Conservation (phyloP, 2,329 filamentous ascomycete genomes). For the Talaromyces sp. region DNA sequence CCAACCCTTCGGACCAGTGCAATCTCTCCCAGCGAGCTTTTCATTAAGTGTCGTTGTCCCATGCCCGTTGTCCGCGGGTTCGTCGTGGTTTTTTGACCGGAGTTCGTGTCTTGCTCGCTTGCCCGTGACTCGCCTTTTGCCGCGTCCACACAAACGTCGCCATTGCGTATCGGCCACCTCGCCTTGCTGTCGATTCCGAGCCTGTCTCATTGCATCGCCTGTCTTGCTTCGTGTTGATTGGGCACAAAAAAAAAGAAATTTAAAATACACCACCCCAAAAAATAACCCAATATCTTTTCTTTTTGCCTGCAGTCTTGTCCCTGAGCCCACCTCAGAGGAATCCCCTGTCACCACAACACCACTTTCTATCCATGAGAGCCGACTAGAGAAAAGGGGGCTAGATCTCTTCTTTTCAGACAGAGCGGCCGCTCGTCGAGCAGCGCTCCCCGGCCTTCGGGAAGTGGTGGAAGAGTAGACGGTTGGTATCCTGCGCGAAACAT, state of each 20-base stretch:
- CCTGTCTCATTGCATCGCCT: background rate
- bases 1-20: conserved; percentile 18
- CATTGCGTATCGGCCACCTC: background rate
- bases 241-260: background rate
- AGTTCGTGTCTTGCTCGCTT: conserved; percentile 7
- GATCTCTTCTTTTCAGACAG: conserved; percentile 25
- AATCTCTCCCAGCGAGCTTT: conserved; percentile 42
- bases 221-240: background rate
- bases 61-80: conserved; percentile 18
- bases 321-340: background rate
- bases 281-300: background rate
- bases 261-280: background rate
- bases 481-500: conserved; percentile 20
- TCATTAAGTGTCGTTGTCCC: conserved; percentile 48
- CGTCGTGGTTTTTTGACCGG: conserved; percentile 14
- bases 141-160: background rate
- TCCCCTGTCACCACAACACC: conserved; percentile 7
- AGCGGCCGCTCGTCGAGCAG: conserved; percentile 38
- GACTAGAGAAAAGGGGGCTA: conserved; percentile 28
- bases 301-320: background rate
- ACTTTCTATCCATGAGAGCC: conserved; percentile 34
- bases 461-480: conserved; percentile 41
- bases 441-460: conserved; percentile 33
- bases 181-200: background rate
- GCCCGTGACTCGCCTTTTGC: background rate